Conservation (phyloP, 176 grass and related monocot genomes). For the Rhipidocladum racemiflorum region DNA sequence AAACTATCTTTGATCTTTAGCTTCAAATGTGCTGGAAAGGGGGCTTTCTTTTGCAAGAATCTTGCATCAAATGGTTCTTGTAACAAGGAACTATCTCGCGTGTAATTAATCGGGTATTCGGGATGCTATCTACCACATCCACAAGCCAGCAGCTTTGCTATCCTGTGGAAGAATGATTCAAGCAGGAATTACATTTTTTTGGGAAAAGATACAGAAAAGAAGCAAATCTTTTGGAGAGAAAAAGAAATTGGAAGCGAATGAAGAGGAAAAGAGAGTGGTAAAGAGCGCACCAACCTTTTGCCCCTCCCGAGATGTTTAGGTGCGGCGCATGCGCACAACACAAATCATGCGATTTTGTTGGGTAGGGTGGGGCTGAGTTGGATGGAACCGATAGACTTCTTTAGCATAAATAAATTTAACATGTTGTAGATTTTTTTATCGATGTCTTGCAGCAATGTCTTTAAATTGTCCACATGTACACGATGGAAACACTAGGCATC, state of each 20-base stretch:
- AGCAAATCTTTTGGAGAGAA: not conserved
- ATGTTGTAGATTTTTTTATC: too few species aligned
- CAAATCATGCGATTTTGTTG: not conserved
- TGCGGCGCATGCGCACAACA: not conserved
- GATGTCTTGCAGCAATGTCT: too few species aligned
- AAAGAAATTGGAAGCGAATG: not conserved
- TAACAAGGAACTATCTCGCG: not conserved
- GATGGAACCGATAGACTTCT: too few species aligned
- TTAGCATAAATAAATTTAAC: too few species aligned
- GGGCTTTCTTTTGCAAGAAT: not conserved
- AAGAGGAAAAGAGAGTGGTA: not conserved
- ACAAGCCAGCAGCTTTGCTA: not conserved
- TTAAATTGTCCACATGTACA: too few species aligned
- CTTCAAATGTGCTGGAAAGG: not conserved
- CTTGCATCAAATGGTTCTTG: not conserved
- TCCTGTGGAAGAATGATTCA: not conserved
- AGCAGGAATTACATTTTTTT: not conserved
- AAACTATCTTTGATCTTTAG: not conserved
- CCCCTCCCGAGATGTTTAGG: not conserved
- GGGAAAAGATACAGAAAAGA: not conserved
- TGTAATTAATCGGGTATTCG: not conserved
- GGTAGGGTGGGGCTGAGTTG: too few species aligned
- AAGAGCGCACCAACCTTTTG: not conserved
- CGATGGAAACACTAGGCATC: accelerated
- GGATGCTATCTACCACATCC: not conserved